Percentiles rank a stretch among this genome's conserved stretches.
phyloP scores from a whole-genome alignment of 2,329 filamentous ascomycete genomes.

The Fusarium domesticum region DNA sequence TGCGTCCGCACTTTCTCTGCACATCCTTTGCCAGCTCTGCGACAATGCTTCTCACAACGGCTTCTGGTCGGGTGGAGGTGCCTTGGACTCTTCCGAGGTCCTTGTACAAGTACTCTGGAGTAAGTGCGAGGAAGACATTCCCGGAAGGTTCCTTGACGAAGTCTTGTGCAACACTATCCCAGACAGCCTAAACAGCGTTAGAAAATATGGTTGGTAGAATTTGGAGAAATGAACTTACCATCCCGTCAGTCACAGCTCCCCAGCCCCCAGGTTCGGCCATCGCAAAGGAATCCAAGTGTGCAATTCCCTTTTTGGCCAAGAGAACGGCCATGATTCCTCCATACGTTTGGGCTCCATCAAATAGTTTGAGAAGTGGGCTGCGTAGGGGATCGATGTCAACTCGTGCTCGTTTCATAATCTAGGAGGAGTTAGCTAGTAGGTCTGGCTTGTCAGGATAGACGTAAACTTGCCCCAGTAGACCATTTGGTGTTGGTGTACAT shows the following conservation, averaged over 20 bases:
- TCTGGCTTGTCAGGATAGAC: background rate
- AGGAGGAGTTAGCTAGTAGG: background rate
- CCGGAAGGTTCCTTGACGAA: slow-evolving; percentile 21
- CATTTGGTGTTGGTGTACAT: background rate
- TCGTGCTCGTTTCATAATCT: background rate
- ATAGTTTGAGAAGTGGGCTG: background rate
- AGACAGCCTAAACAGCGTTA: slow-evolving; percentile 25
- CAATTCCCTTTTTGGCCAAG: slow-evolving; percentile 23
- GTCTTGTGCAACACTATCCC: slow-evolving; percentile 21
- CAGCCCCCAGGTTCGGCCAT: slow-evolving; percentile 23
- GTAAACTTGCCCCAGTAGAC: background rate
- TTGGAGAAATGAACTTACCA: slow-evolving; percentile 17
- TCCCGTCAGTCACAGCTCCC: slow-evolving; percentile 20
- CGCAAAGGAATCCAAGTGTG: slow-evolving; percentile 21
- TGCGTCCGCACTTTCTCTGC: slow-evolving; percentile 1
- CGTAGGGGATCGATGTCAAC: slow-evolving; percentile 1
- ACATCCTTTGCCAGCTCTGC: background rate
- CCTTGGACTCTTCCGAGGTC: slow-evolving; percentile 2
- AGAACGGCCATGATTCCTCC: slow-evolving; percentile 11
- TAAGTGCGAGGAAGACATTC: slow-evolving; percentile 25
- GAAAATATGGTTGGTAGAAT: background rate
- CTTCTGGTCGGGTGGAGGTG: background rate
- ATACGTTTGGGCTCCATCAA: slow-evolving; percentile 12
- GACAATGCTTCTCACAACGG: background rate
- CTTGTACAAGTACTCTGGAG: slow-evolving; percentile 26